Percentiles rank a stretch among this genome's conserved stretches.
phyloP scores from a whole-genome alignment of 441 rosid genomes.

The Bruguiera hainesii region DNA sequence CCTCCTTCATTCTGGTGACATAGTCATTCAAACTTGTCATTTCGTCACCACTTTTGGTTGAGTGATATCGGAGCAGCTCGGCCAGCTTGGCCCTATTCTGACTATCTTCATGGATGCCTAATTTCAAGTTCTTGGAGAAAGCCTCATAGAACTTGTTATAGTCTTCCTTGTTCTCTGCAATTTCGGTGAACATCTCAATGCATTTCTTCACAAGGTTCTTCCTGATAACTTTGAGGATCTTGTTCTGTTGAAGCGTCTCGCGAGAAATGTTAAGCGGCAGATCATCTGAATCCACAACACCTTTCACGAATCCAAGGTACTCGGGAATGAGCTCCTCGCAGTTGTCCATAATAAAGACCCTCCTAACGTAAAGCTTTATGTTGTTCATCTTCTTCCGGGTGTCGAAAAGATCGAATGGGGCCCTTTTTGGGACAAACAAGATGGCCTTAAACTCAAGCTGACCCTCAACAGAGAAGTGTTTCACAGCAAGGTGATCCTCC shows the following conservation, averaged over 20 bases:
- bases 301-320: conserved; percentile 75
- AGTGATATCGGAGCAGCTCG: conserved; percentile 78
- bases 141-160: conserved; percentile 86
- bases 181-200: conserved; percentile 84
- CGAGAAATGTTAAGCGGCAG: conserved; percentile 89
- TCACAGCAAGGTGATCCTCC: conserved; percentile 87
- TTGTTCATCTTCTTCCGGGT: conserved; percentile 85
- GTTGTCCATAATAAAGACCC: conserved; percentile 94
- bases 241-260: conserved; percentile 85
- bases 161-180: conserved; percentile 90
- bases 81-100: conserved; percentile 85
- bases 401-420: conserved; percentile 85
- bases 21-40: conserved; percentile 87
- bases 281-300: conserved; percentile 89
- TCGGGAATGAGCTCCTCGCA: conserved; percentile 88
- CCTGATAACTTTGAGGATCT: conserved; percentile 86
- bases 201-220: conserved; percentile 93
- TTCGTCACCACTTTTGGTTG: conserved; percentile 88
- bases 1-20: conserved; percentile 91
- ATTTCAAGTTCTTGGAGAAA: conserved; percentile 80
- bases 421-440: conserved; percentile 63
- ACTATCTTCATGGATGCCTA: conserved; percentile 86
- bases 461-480: conserved; percentile 93
- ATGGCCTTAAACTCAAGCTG: conserved; percentile 92
- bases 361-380: conserved; percentile 81